phyloP scores from a whole-genome alignment of 192 early-diverging fungal genomes.

The Coemansia sp. region DNA sequence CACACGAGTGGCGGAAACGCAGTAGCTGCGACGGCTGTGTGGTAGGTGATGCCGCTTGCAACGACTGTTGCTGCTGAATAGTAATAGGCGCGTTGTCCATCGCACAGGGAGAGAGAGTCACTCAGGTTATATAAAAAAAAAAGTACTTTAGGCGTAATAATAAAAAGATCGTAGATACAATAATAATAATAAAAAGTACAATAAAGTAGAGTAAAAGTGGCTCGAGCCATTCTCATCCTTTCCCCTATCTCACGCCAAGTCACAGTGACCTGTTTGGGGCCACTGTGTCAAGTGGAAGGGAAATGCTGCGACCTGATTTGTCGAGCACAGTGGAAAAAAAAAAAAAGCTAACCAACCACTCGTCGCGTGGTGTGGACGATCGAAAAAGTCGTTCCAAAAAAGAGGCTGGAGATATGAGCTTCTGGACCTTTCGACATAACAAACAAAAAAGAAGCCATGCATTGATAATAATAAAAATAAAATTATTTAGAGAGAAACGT shows the following conservation, averaged over 20 bases:
- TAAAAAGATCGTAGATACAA: not conserved
- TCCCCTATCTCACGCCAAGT: not conserved
- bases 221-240: not conserved
- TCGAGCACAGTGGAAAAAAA: conserved; percentile 3
- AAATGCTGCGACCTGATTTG: not conserved
- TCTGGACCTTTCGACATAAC: not conserved
- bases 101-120: not conserved
- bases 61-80: conserved; percentile 11
- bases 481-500: conserved; percentile 15
- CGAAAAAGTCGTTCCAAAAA: not conserved
- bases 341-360: not conserved
- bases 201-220: not conserved
- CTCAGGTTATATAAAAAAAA: not conserved
- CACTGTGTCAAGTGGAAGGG: no score
- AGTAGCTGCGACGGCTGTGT: conserved; percentile 20
- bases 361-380: not conserved
- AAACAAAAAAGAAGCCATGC: not conserved
- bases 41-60: conserved; percentile 15
- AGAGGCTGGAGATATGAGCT: not conserved
- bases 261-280: not conserved
- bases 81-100: not conserved
- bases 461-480: not conserved
- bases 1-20: conserved; percentile 52
- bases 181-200: not conserved
- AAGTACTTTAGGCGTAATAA: not conserved